A percentile compares a stretch with the other conserved stretches of the same genome.
phyloP scores from a whole-genome alignment of 441 rosid genomes.

The Theobroma grandiflorum region DNA sequence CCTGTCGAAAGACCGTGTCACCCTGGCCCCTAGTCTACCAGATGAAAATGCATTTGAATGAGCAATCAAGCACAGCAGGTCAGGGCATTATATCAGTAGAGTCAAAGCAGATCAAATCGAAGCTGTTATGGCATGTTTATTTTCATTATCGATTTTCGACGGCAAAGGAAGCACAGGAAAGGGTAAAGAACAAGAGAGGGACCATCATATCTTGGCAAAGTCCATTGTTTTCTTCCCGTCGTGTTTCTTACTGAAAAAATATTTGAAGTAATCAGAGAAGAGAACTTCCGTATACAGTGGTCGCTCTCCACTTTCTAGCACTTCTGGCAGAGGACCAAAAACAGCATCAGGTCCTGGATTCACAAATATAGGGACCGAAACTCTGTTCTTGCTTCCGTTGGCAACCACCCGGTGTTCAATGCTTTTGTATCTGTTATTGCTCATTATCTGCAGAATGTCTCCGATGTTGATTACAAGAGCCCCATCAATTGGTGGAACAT shows the following conservation, averaged over 20 bases:
- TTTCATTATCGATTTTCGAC: neutral
- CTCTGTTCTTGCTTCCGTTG: slow-evolving; percentile 38
- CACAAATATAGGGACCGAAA: slow-evolving; percentile 49
- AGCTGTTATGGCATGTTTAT: neutral
- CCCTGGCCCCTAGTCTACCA: neutral
- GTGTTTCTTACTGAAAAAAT: slow-evolving; percentile 44
- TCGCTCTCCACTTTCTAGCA: slow-evolving; percentile 38
- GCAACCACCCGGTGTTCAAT: slow-evolving; percentile 53
- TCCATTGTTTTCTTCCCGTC: slow-evolving; percentile 52
- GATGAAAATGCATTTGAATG: neutral
- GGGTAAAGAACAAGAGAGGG: neutral
- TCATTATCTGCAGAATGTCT: slow-evolving; percentile 54
- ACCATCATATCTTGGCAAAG: slow-evolving; percentile 31
- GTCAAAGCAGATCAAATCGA: neutral
- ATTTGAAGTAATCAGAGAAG: slow-evolving; percentile 46
- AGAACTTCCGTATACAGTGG: slow-evolving; percentile 41
- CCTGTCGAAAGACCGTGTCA: neutral
- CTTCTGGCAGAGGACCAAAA: slow-evolving; percentile 43
- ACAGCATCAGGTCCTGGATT: slow-evolving; percentile 43
- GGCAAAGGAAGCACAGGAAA: neutral
- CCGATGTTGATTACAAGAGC: slow-evolving; percentile 55
- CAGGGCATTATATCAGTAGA: neutral
- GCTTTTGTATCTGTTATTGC: slow-evolving; percentile 52
- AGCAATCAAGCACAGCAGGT: neutral
- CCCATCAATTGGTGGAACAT: slow-evolving; percentile 46